Percentiles rank a stretch among this genome's conserved stretches.
These are phyloP conservation scores for Cercospora berteroae DNA, from an alignment of 2,329 filamentous ascomycete species.

Conservation along the genomic window DNA sequence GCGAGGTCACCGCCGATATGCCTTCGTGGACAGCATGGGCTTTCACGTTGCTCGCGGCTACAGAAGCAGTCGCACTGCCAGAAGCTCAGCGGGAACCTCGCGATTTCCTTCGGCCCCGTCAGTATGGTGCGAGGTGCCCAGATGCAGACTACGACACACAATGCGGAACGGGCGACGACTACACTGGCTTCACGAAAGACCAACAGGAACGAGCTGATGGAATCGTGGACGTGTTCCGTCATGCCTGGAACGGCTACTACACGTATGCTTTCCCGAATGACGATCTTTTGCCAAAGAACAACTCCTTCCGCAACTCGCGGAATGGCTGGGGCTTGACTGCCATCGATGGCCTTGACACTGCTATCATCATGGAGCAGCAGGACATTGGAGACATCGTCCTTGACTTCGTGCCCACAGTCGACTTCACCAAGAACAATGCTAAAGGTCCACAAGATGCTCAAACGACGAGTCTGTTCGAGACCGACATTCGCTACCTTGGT, in stretches of 20 bases:
- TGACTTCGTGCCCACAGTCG: slow-evolving; percentile 64
- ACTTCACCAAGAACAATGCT: slow-evolving; percentile 59
- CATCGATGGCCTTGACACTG: slow-evolving; percentile 76
- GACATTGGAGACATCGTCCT: slow-evolving; percentile 70
- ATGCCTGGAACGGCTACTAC: slow-evolving; percentile 63
- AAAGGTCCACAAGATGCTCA: slow-evolving; percentile 5
- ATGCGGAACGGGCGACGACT: slow-evolving; percentile 21
- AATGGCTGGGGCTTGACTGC: slow-evolving; percentile 84
- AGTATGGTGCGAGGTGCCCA: background rate
- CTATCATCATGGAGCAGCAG: slow-evolving; percentile 69
- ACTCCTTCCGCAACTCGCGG: slow-evolving; percentile 65
- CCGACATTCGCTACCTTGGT: slow-evolving; percentile 82
- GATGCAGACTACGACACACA: slow-evolving; percentile 12
- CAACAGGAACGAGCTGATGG: slow-evolving; percentile 50
- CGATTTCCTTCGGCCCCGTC: background rate
- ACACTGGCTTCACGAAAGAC: slow-evolving; percentile 18
- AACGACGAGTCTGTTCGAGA: slow-evolving; percentile 71
- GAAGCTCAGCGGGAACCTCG: background rate
- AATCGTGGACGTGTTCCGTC: slow-evolving; percentile 66
- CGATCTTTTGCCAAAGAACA: slow-evolving; percentile 67
- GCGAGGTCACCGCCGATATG: background rate
- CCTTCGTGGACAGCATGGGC: background rate
- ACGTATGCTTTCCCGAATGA: slow-evolving; percentile 46
- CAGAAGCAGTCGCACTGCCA: background rate
- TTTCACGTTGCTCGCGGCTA: background rate